Conservation (phyloP, 768 basidiomycete species). For the Leccinum uliginosum region DNA sequence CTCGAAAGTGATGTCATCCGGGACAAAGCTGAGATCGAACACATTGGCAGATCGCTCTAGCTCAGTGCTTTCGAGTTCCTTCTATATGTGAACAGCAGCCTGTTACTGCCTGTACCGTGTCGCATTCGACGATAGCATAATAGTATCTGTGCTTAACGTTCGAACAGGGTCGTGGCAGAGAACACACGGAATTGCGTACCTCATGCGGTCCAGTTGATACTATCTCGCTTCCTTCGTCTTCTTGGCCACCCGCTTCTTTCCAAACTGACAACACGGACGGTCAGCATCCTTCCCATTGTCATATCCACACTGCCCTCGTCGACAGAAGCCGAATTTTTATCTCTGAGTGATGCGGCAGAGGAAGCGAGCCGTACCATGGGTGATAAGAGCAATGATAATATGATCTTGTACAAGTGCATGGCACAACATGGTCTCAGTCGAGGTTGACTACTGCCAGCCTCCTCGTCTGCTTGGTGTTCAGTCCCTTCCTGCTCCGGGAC, state of each 20-base stretch:
- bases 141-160: slow-evolving; percentile 63
- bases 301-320: slow-evolving; percentile 18
- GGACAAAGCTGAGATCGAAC: slow-evolving; percentile 92
- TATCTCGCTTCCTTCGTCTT: slow-evolving; percentile 86
- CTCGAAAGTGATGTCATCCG: slow-evolving; percentile 83
- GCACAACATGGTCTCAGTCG: slow-evolving; percentile 97
- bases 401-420: slow-evolving; percentile 83
- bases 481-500: slow-evolving; percentile 42
- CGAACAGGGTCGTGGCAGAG: not conserved
- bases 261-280: slow-evolving; percentile 83
- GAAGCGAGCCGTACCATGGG: slow-evolving; percentile 44
- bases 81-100: slow-evolving; percentile 73
- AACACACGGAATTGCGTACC: slow-evolving; percentile 41
- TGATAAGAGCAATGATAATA: slow-evolving; percentile 83
- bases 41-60: slow-evolving; percentile 96
- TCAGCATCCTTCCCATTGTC: slow-evolving; percentile 58
- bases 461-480: slow-evolving; percentile 46
- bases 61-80: slow-evolving; percentile 90
- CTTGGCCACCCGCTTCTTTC: slow-evolving; percentile 75
- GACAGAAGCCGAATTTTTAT: slow-evolving; percentile 10
- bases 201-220: slow-evolving; percentile 89
- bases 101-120: slow-evolving; percentile 66
- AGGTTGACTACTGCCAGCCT: slow-evolving; percentile 91
- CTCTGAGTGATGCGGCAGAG: slow-evolving; percentile 21
- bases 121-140: slow-evolving; percentile 91